Conservation (phyloP, 1,284 basidiomycete species). For the Mrakiaceae sp. region DNA sequence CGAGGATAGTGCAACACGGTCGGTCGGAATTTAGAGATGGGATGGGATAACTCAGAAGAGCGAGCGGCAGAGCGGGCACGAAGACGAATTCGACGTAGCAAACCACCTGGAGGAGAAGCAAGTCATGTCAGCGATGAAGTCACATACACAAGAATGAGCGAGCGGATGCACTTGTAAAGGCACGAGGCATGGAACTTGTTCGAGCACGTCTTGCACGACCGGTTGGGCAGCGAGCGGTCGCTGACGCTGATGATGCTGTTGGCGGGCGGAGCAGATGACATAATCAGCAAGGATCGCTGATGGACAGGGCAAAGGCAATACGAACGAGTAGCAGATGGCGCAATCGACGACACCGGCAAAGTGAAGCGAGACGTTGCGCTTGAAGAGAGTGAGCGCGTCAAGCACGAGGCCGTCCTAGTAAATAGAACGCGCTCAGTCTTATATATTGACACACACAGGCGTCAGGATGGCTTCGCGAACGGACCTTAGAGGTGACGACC, state of each 20-base stretch:
- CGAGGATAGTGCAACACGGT: no score
- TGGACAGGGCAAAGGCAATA: conserved; percentile 18
- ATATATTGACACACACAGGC: no score
- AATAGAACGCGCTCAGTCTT: no score
- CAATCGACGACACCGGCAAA: conserved; percentile 91
- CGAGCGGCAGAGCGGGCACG: no score
- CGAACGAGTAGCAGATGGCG: conserved; percentile 86
- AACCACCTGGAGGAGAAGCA: no score
- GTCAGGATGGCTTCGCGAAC: conserved; percentile 22
- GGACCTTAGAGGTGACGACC: conserved; percentile 71
- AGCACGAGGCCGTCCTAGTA: conserved; percentile 75
- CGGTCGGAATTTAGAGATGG: no score
- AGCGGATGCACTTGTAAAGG: conserved; percentile 52
- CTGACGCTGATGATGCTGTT: conserved; percentile 81
- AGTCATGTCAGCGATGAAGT: no score
- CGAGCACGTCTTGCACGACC: conserved; percentile 89
- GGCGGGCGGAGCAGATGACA: conserved; percentile 20
- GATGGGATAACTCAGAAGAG: no score
- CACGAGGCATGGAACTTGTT: conserved; percentile 91
- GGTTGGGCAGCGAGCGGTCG: conserved; percentile 78
- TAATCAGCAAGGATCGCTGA: background rate
- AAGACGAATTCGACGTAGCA: no score
- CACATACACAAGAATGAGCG: no score
- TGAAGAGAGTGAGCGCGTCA: conserved; percentile 86
- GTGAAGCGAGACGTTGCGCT: conserved; percentile 81